Evolutionary conservation across 495 filamentous ascomycete species (phyloP).

Genomic region (Penicillium alfredii): DNA sequence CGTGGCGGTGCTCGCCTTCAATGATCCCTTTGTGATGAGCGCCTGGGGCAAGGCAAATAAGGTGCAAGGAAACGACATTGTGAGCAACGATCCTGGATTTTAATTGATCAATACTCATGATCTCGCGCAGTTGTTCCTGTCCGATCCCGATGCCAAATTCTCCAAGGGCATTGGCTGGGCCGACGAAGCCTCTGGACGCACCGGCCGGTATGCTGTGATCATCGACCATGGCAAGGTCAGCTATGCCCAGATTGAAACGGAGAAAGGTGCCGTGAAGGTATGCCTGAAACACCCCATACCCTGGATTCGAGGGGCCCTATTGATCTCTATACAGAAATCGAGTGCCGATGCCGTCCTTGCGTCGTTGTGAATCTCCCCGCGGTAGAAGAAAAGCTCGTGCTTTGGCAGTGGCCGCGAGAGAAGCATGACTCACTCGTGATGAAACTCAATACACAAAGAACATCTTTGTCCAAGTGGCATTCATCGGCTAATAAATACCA

Average conservation of each 20-base stretch:
- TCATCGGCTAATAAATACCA: too few species aligned
- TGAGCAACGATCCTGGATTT: conserved; percentile 34
- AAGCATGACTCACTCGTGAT: too few species aligned
- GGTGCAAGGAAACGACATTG: conserved; percentile 67
- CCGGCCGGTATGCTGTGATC: conserved; percentile 77
- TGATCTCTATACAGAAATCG: conserved; percentile 44
- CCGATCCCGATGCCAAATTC: conserved; percentile 69
- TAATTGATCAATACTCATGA: conserved; percentile 16
- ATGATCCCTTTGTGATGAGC: conserved; percentile 86
- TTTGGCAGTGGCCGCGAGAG: too few species aligned
- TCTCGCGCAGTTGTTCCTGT: conserved; percentile 62
- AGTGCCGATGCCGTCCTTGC: conserved; percentile 64
- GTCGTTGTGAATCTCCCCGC: conserved; percentile 22
- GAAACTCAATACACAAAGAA: too few species aligned
- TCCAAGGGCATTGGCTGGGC: conserved; percentile 77
- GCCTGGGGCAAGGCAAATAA: conserved; percentile 93
- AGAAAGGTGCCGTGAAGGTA: conserved; percentile 49
- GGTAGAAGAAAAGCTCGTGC: too few species aligned
- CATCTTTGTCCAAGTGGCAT: too few species aligned
- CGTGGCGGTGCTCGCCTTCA: conserved; percentile 75
- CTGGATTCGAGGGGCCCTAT: too few species aligned
- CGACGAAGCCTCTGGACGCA: conserved; percentile 53
- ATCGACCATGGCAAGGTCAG: conserved; percentile 82
- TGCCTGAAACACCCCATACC: background rate
- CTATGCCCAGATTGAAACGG: conserved; percentile 77